Percentiles rank a stretch among this genome's conserved stretches.
Evolutionary conservation across 495 filamentous ascomycete species (phyloP).

Genomic region (Aspergillus mulundensis): DNA sequence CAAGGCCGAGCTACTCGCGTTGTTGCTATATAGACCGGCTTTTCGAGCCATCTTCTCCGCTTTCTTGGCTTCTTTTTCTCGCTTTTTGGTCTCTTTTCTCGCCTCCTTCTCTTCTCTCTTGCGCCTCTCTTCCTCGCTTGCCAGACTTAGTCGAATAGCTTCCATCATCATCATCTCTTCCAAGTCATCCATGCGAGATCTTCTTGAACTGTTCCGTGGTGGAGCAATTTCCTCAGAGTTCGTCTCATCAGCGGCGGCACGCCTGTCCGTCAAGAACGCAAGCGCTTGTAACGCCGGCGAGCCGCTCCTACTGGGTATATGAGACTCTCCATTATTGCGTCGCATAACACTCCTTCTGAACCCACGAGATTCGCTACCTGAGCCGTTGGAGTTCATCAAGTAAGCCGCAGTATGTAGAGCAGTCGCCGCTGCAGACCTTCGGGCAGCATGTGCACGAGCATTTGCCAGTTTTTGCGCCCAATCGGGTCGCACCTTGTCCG

Average conservation of each 20-base stretch:
- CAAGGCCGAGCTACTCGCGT: constrained; percentile 39
- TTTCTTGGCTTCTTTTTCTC: constrained; percentile 79
- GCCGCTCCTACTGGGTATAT: constrained; percentile 31
- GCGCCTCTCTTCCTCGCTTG: constrained; percentile 83
- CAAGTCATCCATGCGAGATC: constrained; percentile 73
- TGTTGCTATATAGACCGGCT: constrained; percentile 45
- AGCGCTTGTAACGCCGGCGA: constrained; percentile 49
- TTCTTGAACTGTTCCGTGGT: constrained; percentile 55
- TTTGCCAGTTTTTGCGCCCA: constrained; percentile 88
- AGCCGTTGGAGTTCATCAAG: constrained; percentile 64
- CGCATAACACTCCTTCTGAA: constrained; percentile 45
- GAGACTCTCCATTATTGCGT: constrained; percentile 31
- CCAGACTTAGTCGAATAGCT: constrained; percentile 83
- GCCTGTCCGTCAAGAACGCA: constrained; percentile 48
- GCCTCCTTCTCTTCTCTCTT: constrained; percentile 76
- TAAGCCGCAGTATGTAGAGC: constrained; percentile 95
- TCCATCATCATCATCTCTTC: constrained; percentile 99
- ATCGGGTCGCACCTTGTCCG: constrained; percentile 86
- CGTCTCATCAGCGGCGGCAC: constrained; percentile 28
- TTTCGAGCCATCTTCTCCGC: constrained; percentile 63
- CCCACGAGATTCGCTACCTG: constrained; percentile 44
- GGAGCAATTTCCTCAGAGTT: constrained; percentile 45
- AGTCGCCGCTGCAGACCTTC: constrained; percentile 88
- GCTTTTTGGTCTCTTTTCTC: constrained; percentile 74
- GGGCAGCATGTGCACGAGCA: constrained; percentile 76